These are phyloP conservation scores for Mycena metata DNA, from an alignment of 768 basidiomycete species.

Conservation along the genomic window DNA sequence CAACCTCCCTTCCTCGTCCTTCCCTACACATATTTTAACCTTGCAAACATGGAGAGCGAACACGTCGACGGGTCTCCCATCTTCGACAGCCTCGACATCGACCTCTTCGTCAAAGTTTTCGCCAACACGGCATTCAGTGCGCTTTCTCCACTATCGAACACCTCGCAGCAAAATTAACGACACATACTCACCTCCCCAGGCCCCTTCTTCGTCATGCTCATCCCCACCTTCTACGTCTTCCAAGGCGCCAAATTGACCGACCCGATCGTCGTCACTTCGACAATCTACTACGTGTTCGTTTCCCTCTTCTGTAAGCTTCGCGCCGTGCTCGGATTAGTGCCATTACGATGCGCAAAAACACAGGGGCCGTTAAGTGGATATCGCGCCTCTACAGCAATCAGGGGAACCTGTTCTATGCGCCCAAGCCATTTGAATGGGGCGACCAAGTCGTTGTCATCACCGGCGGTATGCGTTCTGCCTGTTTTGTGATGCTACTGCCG, in stretches of 20 bases:
- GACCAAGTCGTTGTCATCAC: constrained; percentile 93
- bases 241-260: constrained; percentile 70
- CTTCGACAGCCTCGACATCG: constrained; percentile 81
- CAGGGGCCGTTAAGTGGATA: constrained; percentile 80
- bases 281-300: constrained; percentile 69
- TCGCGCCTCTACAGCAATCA: constrained; percentile 84
- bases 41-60: constrained; percentile 44
- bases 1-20: constrained; percentile 54
- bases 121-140: constrained; percentile 84
- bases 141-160: constrained; percentile 40
- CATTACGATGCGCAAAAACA: not conserved
- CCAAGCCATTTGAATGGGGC: constrained; percentile 81
- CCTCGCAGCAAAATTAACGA: constrained; percentile 21
- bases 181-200: constrained; percentile 56
- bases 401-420: constrained; percentile 71
- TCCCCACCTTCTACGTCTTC: constrained; percentile 84
- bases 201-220: constrained; percentile 86
- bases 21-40: constrained; percentile 34
- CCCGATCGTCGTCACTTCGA: constrained; percentile 64
- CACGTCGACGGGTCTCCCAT: constrained; percentile 60
- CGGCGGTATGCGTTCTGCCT: constrained; percentile 70
- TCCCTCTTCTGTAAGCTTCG: constrained; percentile 75
- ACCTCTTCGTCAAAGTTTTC: constrained; percentile 84
- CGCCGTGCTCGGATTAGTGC: constrained; percentile 11
- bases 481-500: not conserved